phyloP scores from a whole-genome alignment of 768 basidiomycete species.

The Serendipita vermifera region DNA sequence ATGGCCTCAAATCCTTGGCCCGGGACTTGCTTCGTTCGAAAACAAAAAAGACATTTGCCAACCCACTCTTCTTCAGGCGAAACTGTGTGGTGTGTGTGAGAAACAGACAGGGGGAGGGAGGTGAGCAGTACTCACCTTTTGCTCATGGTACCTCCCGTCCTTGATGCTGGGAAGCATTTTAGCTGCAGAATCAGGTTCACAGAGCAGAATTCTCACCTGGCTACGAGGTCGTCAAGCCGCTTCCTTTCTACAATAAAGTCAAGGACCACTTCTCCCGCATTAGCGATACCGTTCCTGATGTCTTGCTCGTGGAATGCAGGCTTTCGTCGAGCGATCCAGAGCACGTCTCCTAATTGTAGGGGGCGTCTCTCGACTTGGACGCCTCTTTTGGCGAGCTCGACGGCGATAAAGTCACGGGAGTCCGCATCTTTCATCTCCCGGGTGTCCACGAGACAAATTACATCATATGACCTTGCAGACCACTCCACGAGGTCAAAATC shows the following conservation, averaged over 20 bases:
- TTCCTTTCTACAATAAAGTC: constrained; percentile 33
- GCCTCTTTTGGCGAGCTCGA: constrained; percentile 14
- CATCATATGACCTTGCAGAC: neutral
- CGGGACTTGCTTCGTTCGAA: constrained; percentile 26
- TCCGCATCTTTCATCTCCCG: neutral
- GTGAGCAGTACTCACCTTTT: constrained; percentile 16
- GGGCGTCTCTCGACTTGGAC: constrained; percentile 24
- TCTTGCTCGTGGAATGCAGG: constrained; percentile 10
- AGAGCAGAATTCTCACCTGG: no score
- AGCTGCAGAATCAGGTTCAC: neutral
- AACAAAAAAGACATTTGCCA: constrained; percentile 26
- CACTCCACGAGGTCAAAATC: neutral
- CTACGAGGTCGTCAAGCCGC: constrained; percentile 28
- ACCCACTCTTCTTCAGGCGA: constrained; percentile 25
- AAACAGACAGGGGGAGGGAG: neutral
- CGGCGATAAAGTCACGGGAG: no score
- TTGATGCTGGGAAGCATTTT: constrained; percentile 23
- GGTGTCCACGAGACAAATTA: neutral
- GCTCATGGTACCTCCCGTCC: constrained; percentile 21
- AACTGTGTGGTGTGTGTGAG: constrained; percentile 18
- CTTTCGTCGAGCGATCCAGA: constrained; percentile 26
- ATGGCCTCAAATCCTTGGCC: constrained; percentile 14
- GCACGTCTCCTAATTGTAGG: constrained; percentile 29
- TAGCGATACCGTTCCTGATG: constrained; percentile 15
- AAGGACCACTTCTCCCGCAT: constrained; percentile 28